Conservation (phyloP, 495 filamentous ascomycete species). For the Aspergillus ostianus region DNA sequence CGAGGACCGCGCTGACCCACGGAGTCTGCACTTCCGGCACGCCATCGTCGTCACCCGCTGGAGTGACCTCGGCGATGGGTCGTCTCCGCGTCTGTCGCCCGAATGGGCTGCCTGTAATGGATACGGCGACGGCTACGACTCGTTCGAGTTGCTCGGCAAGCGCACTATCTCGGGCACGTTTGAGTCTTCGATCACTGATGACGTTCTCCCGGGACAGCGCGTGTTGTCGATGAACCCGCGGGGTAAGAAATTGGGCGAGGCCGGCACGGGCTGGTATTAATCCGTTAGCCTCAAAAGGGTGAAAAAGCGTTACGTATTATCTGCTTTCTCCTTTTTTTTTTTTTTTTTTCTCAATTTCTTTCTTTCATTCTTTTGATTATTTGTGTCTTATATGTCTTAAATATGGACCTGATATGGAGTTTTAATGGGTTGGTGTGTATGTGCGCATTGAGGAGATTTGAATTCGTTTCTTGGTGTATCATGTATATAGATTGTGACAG, state of each 20-base stretch:
- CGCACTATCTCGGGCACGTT: conserved; percentile 57
- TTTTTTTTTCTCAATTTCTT: neutral
- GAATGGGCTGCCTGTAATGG: conserved; percentile 56
- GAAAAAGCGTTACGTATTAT: neutral
- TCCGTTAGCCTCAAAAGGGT: neutral
- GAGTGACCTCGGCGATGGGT: conserved; percentile 57
- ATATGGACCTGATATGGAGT: neutral
- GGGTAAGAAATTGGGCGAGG: conserved; percentile 44
- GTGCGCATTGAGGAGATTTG: neutral
- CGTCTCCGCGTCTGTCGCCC: conserved; percentile 28
- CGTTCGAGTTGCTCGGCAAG: conserved; percentile 48
- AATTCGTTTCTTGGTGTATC: neutral
- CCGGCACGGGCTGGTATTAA: conserved; percentile 52
- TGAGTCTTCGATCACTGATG: conserved; percentile 51
- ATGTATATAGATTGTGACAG: neutral
- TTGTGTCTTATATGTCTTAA: no score
- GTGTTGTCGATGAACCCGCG: conserved; percentile 55
- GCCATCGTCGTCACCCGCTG: conserved; percentile 59
- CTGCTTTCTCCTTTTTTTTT: neutral
- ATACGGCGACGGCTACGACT: conserved; percentile 43
- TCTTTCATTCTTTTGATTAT: no score
- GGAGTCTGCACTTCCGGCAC: conserved; percentile 47
- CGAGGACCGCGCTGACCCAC: conserved; percentile 40
- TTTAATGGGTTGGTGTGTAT: neutral
- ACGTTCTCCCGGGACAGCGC: conserved; percentile 54